Evolutionary conservation across 768 basidiomycete species (phyloP).

Genomic region (Hygrocybe punicea): DNA sequence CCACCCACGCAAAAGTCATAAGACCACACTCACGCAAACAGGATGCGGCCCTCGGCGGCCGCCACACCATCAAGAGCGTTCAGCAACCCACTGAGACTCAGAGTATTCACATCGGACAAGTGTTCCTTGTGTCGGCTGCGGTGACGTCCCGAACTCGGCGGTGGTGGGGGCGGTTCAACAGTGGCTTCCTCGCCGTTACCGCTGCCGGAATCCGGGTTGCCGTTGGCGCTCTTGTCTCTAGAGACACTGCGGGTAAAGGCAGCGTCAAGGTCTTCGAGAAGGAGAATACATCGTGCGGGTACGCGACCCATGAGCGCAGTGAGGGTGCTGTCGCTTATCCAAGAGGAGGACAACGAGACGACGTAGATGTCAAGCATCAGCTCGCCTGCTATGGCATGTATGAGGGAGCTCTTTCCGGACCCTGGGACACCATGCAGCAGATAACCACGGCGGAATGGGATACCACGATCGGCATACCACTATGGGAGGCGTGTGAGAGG

Average conservation of each 20-base stretch:
- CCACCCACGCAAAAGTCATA: slow-evolving; percentile 1
- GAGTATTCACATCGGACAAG: slow-evolving; percentile 74
- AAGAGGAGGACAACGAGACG: slow-evolving; percentile 78
- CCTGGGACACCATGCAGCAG: slow-evolving; percentile 82
- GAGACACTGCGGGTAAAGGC: slow-evolving; percentile 77
- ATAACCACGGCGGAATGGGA: slow-evolving; percentile 87
- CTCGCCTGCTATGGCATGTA: slow-evolving; percentile 84
- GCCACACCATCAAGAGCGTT: slow-evolving; percentile 87
- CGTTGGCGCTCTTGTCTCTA: slow-evolving; percentile 50
- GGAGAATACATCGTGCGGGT: slow-evolving; percentile 78
- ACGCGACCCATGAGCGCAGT: slow-evolving; percentile 85
- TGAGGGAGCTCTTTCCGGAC: slow-evolving; percentile 81
- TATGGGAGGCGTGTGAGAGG: too few species aligned
- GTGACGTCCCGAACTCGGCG: slow-evolving; percentile 16
- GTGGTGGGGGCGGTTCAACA: slow-evolving; percentile 14
- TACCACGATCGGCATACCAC: slow-evolving; percentile 94
- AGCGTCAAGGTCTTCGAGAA: slow-evolving; percentile 88
- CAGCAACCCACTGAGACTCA: slow-evolving; percentile 75
- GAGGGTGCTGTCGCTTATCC: slow-evolving; percentile 85
- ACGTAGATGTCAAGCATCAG: slow-evolving; percentile 91
- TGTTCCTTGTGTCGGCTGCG: slow-evolving; percentile 48
- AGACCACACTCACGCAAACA: slow-evolving; percentile 71
- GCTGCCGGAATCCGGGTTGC: slow-evolving; percentile 13
- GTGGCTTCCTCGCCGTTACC: slow-evolving; percentile 32
- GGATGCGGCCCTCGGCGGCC: slow-evolving; percentile 79